Base-by-base conservation (phyloP, 1,139 yeast genomes). In the Sugiyamaella sp. region DNA sequence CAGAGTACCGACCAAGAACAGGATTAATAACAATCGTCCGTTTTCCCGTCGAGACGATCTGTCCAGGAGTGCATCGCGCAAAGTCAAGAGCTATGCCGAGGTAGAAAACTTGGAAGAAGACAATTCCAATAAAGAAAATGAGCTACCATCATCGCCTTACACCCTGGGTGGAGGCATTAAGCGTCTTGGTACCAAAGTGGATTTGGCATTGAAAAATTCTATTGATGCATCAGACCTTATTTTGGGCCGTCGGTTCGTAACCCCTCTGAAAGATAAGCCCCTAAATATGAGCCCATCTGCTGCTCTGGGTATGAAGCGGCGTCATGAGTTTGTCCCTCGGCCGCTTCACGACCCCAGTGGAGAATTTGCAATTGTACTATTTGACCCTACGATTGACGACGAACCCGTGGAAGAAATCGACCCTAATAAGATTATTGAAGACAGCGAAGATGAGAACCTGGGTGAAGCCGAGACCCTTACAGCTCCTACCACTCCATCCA, bases 271-370 rank as follows among this genome's bases (percentile, higher is more conserved):
- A 59, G 50, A 69, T 58, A 59, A 66, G 59, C 57, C 69, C 51
- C 55, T 63, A 49, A 58, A 65, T 56, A 57, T 59, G 5, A 61
- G 74, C 27, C 86, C 91, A 0, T 89, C 95, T 1, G 91, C 95
- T 0, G 84, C 90, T 0, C 73, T 91, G 56, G 98, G 98, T 0
- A 89, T 90, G 51, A 80, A 86, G 57, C 80, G 85, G 39, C 82
- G 83, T 60, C 79, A 85, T 0, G 77, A 81, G 2, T 70, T 88
- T 46, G 89, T 90, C 14, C 97, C 99, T 2, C 74, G 93, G 55
- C 96, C 99, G 0, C 76, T 93, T 16, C 95, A 91, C 67, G 99
- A 93, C 71, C 99, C 99, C 0, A 79, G 85, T 51, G 89, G 86
- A 58, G 98, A 93, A 68, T 85, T 89, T 66, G 98, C 99, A 0